Percentiles rank a stretch among this genome's conserved stretches.
Conservation (phyloP, 176 grass and related monocot species). For the Avena atlantica region DNA sequence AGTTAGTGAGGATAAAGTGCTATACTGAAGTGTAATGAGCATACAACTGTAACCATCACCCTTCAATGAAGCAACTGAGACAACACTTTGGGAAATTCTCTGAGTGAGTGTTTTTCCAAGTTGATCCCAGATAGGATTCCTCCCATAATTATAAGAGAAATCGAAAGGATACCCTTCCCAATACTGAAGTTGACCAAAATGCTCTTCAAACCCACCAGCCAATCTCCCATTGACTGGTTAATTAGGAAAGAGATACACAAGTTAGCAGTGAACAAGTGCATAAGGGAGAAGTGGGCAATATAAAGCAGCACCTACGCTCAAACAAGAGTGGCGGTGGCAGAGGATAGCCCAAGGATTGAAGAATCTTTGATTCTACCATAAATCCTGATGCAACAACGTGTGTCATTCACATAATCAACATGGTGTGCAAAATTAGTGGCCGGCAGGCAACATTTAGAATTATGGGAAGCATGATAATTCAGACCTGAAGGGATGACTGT, state of each 20-base stretch:
- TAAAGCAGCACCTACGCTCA: background rate
- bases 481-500: background rate
- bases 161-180: conserved; percentile 32
- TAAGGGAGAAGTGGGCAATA: conserved; percentile 5
- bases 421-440: background rate
- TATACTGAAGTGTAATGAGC: background rate
- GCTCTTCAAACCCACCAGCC: conserved; percentile 27
- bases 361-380: background rate
- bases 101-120: background rate
- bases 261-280: conserved; percentile 8
- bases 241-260: conserved; percentile 9
- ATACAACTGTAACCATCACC: conserved; percentile 3
- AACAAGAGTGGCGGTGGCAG: background rate
- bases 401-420: background rate
- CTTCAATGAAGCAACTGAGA: conserved; percentile 37
- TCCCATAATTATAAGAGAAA: background rate
- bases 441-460: background rate
- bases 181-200: conserved; percentile 29
- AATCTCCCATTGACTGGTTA: conserved; percentile 37
- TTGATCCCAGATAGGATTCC: background rate
- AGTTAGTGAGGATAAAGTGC: background rate
- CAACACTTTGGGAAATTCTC: conserved; percentile 9
- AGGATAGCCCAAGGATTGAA: background rate
- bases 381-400: conserved; percentile 20
- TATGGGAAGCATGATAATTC: background rate